phyloP scores from a whole-genome alignment of 2,329 filamentous ascomycete species.

The Ophiostoma sp. region DNA sequence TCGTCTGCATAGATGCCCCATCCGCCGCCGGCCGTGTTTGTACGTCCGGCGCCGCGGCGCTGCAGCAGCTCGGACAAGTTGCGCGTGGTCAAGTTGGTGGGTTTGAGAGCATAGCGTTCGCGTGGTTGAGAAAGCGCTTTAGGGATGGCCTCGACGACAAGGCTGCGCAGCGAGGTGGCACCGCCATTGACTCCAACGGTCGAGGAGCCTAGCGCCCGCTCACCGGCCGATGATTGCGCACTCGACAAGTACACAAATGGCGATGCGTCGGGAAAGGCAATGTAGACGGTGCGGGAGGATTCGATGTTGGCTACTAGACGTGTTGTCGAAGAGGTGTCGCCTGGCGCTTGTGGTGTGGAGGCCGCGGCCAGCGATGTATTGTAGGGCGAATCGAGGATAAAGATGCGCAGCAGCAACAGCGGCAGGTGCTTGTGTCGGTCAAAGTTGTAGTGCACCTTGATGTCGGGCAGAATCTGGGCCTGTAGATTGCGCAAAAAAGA shows the following conservation, averaged over 20 bases:
- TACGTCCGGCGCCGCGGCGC: conserved; percentile 67
- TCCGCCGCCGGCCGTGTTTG: conserved; percentile 71
- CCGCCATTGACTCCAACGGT: not conserved
- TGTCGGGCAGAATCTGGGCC: conserved; percentile 69
- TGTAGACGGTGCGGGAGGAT: conserved; percentile 69
- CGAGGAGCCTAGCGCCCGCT: conserved; percentile 1
- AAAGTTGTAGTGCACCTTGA: conserved; percentile 82
- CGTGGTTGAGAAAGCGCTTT: conserved; percentile 77
- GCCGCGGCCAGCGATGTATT: conserved; percentile 57
- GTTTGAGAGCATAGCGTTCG: conserved; percentile 67
- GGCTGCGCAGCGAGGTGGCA: conserved; percentile 62
- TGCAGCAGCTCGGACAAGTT: conserved; percentile 70
- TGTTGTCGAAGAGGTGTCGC: not conserved
- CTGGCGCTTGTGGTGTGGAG: conserved; percentile 33
- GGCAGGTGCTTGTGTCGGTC: conserved; percentile 69
- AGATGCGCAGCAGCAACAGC: conserved; percentile 73
- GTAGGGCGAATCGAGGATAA: conserved; percentile 79
- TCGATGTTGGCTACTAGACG: conserved; percentile 51
- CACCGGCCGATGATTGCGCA: conserved; percentile 37
- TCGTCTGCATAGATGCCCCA: conserved; percentile 78
- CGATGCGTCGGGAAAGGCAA: conserved; percentile 79
- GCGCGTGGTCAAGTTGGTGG: conserved; percentile 68
- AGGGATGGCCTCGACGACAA: conserved; percentile 77
- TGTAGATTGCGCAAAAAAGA: conserved; percentile 78
- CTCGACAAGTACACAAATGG: conserved; percentile 70